Conservation (phyloP, 1,139 yeast genomes). For the Saccharomyces pastorianus region DNA sequence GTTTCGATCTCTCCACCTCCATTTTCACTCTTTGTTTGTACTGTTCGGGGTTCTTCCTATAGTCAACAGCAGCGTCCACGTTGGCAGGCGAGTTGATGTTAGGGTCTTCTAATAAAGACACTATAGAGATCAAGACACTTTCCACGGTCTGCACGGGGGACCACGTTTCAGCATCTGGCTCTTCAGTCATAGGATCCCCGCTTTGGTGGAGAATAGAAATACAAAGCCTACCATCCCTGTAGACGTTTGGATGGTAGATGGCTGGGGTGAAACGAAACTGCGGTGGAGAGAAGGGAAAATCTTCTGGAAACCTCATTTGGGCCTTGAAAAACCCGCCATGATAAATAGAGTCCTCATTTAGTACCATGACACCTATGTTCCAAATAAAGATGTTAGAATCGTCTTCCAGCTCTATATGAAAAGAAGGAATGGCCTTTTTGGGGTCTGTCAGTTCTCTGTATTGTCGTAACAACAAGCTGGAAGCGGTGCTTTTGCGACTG, state of each 20-base stretch:
- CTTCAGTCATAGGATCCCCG: constrained; percentile 83
- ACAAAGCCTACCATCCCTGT: constrained; percentile 86
- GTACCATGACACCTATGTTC: constrained; percentile 90
- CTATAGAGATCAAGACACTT: constrained; percentile 78
- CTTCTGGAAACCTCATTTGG: constrained; percentile 85
- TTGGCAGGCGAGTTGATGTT: constrained; percentile 91
- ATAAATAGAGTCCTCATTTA: constrained; percentile 80
- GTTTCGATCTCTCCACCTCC: constrained; percentile 78
- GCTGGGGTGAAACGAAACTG: constrained; percentile 87
- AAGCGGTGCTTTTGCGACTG: constrained; percentile 36
- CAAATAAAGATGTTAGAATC: constrained; percentile 79
- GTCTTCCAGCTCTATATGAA: constrained; percentile 80
- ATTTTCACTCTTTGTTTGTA: constrained; percentile 70
- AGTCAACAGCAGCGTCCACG: constrained; percentile 91
- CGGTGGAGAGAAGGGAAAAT: constrained; percentile 89
- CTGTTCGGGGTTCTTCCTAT: constrained; percentile 73
- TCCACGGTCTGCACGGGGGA: constrained; percentile 95
- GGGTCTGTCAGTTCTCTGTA: constrained; percentile 91
- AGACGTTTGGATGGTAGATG: constrained; percentile 90
- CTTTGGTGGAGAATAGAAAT: constrained; percentile 85
- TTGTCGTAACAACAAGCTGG: constrained; percentile 86
- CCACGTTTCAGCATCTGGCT: constrained; percentile 91
- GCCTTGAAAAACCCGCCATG: constrained; percentile 96
- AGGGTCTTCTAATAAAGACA: constrained; percentile 86
- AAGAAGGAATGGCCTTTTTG: constrained; percentile 82